These are phyloP conservation scores for Aspergillus tamarii DNA, from an alignment of 2,329 filamentous ascomycete species.

Conservation along the genomic window DNA sequence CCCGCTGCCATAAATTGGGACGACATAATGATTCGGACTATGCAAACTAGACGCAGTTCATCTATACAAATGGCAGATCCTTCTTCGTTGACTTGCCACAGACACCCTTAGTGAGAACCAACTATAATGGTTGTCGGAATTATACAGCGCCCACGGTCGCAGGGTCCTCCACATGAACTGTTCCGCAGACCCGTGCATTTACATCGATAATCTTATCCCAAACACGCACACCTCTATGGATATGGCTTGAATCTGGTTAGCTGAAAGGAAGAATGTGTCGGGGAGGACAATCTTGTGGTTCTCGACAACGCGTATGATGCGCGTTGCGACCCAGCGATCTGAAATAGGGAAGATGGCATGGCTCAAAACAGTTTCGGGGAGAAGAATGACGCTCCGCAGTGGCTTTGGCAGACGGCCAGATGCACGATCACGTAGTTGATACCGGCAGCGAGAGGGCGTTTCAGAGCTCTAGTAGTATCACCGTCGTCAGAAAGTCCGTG, in stretches of 20 bases:
- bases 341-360: not conserved
- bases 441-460: not conserved
- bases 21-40: not conserved
- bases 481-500: not conserved
- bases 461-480: not conserved
- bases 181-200: not conserved
- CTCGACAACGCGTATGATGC: not conserved
- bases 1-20: not conserved
- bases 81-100: not conserved
- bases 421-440: not conserved
- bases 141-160: not conserved
- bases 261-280: not conserved
- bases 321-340: not conserved
- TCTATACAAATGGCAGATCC: not conserved
- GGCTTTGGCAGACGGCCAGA: not conserved
- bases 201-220: not conserved
- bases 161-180: not conserved
- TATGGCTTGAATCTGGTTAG: not conserved
- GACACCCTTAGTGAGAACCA: not conserved
- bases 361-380: not conserved
- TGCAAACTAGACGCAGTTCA: not conserved
- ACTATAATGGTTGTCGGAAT: not conserved
- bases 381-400: not conserved
- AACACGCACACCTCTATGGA: not conserved
- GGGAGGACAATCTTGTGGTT: not conserved